Evolutionary conservation across 2,329 filamentous ascomycete species (phyloP).

Genomic region (Paecilomyces sp.): DNA sequence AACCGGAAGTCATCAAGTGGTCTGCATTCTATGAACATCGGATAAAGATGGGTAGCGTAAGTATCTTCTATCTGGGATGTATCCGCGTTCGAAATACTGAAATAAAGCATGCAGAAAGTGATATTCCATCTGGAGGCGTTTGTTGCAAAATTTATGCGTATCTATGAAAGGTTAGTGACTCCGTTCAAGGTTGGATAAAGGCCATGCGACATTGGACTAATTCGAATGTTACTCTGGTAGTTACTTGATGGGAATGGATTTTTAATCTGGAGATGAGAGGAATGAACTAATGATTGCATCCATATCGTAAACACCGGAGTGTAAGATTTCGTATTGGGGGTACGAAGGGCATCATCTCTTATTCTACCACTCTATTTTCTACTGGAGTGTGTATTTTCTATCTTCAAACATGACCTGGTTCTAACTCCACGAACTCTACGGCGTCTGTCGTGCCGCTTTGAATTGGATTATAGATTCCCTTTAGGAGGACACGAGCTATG

Average conservation of each 20-base stretch:
- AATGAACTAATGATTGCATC: not conserved
- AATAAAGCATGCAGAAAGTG: constrained; percentile 55
- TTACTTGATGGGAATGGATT: constrained; percentile 70
- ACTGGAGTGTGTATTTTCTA: not conserved
- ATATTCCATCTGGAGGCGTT: constrained; percentile 98
- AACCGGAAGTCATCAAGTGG: constrained; percentile 91
- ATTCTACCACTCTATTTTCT: not conserved
- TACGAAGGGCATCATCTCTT: not conserved
- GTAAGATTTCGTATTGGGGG: not conserved
- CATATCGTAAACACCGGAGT: not conserved
- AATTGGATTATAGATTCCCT: not conserved
- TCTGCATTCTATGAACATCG: constrained; percentile 95
- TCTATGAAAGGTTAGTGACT: constrained; percentile 71
- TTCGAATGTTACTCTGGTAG: constrained; percentile 38
- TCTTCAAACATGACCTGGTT: not conserved
- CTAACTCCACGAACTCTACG: not conserved
- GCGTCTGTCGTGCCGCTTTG: not conserved
- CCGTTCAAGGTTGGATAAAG: not conserved
- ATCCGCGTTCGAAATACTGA: constrained; percentile 1
- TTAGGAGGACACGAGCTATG: too few species aligned
- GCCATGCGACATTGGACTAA: constrained; percentile 3
- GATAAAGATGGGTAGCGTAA: constrained; percentile 70
- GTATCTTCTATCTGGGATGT: constrained; percentile 11
- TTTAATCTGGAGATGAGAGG: constrained; percentile 25
- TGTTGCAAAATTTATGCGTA: constrained; percentile 96